phyloP scores from a whole-genome alignment of 75 land plant genomes.

The Chamaecyparis obtusa region DNA sequence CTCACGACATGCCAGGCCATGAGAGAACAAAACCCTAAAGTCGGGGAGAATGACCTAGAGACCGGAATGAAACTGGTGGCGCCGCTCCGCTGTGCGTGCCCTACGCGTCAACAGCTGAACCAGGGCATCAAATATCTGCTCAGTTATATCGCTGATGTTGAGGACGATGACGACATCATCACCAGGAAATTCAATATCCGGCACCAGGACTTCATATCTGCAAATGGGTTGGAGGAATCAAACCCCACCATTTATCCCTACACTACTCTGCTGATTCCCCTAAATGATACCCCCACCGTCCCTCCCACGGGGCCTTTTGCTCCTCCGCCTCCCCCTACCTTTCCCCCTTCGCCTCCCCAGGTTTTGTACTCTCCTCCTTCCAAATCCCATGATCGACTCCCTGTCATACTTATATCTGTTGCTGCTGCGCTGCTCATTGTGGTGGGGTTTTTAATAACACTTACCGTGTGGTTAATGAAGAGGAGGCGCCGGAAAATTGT shows the following conservation, averaged over 20 bases:
- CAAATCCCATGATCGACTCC: constrained; percentile 10
- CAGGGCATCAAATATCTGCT: constrained; percentile 37
- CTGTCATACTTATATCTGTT: constrained; percentile 15
- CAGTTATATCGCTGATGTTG: neutral
- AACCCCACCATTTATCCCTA: neutral
- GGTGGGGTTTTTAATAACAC: neutral
- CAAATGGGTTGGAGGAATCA: no score
- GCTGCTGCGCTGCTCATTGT: constrained; percentile 20
- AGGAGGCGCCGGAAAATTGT: constrained; percentile 1
- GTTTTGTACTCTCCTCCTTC: neutral
- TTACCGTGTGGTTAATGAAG: constrained; percentile 5
- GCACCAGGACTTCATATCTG: neutral
- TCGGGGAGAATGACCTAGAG: constrained; percentile 4
- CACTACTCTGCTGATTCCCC: constrained; percentile 60
- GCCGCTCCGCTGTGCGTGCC: constrained; percentile 76
- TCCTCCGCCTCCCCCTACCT: constrained; percentile 11
- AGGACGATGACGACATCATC: constrained; percentile 25
- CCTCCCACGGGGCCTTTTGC: constrained; percentile 29
- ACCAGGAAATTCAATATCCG: constrained; percentile 29
- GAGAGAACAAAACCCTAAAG: constrained; percentile 18
- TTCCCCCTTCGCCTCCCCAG: neutral
- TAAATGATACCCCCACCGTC: constrained; percentile 12
- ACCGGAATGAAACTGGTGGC: constrained; percentile 26
- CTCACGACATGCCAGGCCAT: constrained; percentile 58
- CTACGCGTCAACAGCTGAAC: constrained; percentile 37